phyloP scores from a whole-genome alignment of 192 early-diverging fungal species.

The Rhizophagus prolifer region DNA sequence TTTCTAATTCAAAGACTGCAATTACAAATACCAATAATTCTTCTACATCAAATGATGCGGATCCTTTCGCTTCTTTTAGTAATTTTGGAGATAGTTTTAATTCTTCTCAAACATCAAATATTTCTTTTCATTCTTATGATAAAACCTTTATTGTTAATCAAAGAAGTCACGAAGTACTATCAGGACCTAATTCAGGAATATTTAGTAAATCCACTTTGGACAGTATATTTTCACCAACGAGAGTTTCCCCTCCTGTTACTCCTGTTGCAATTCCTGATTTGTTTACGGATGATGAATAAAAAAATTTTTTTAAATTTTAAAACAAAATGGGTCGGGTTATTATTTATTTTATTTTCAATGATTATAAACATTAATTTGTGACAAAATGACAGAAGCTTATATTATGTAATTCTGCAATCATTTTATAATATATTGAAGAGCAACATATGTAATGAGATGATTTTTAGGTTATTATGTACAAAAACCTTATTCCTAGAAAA shows the following conservation, averaged over 20 bases:
- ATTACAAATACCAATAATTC: not conserved
- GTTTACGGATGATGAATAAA: conserved; percentile 9
- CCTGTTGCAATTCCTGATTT: not conserved
- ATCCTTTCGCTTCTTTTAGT: not conserved
- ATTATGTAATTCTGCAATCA: too few relatives aligned
- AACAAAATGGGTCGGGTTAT: not conserved
- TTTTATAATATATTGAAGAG: not conserved
- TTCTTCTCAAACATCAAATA: conserved; percentile 1
- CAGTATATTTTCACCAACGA: conserved; percentile 29
- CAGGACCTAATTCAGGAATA: not conserved
- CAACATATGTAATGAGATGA: too few relatives aligned
- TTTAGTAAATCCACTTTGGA: conserved; percentile 8
- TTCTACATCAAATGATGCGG: not conserved
- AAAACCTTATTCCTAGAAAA: not conserved
- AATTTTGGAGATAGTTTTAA: not conserved
- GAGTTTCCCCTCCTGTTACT: conserved; percentile 15
- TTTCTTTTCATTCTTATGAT: not conserved
- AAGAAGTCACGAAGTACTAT: not conserved
- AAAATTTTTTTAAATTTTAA: not conserved
- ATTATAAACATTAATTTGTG: not conserved
- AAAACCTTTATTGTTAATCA: not conserved
- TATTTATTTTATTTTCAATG: not conserved
- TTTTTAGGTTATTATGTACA: not conserved
- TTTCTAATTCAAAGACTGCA: not conserved
- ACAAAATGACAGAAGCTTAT: not conserved